A percentile compares a stretch with the other conserved stretches of the same genome.
Conservation (phyloP, 345 rosid species). For the Stellera chamaejasme region DNA sequence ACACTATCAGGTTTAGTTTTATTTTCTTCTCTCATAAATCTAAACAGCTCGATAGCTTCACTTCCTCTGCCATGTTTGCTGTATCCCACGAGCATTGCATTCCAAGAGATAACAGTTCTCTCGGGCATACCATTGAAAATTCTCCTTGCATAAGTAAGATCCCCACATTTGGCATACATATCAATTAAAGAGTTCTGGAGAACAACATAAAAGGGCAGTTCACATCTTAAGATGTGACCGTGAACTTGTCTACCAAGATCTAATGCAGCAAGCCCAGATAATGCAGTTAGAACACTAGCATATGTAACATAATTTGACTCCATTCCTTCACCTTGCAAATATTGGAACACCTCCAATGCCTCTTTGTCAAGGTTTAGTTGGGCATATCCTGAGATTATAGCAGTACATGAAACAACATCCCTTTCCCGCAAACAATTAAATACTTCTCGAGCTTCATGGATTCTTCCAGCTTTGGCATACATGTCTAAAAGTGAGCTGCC, state of each 20-base stretch:
- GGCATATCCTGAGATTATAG: conserved; percentile 87
- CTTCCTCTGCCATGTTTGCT: conserved; percentile 73
- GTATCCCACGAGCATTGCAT: conserved; percentile 81
- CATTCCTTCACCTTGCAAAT: conserved; percentile 64
- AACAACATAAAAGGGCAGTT: conserved; percentile 49
- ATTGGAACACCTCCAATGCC: conserved; percentile 60
- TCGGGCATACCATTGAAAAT: conserved; percentile 63
- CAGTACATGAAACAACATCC: conserved; percentile 94
- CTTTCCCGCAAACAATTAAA: conserved; percentile 70
- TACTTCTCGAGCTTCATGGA: conserved; percentile 65
- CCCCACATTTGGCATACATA: conserved; percentile 94
- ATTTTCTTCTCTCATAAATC: conserved; percentile 54
- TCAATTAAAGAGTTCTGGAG: conserved; percentile 81
- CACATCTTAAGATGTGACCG: conserved; percentile 54
- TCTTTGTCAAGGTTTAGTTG: conserved; percentile 74
- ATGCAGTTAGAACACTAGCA: conserved; percentile 64
- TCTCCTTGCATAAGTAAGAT: conserved; percentile 48
- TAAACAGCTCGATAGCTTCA: conserved; percentile 57
- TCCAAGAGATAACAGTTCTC: conserved; percentile 75
- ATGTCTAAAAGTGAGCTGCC: conserved; percentile 96
- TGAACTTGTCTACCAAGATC: conserved; percentile 87
- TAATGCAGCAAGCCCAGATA: conserved; percentile 77
- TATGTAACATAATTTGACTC: conserved; percentile 76
- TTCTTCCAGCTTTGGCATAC: conserved; percentile 85
- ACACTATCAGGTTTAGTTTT: conserved; percentile 61